A percentile compares a stretch with the other conserved stretches of the same genome.
Evolutionary conservation across 148 eudicot genomes (phyloP).

Genomic region (Vaccinium vitisidaea): DNA sequence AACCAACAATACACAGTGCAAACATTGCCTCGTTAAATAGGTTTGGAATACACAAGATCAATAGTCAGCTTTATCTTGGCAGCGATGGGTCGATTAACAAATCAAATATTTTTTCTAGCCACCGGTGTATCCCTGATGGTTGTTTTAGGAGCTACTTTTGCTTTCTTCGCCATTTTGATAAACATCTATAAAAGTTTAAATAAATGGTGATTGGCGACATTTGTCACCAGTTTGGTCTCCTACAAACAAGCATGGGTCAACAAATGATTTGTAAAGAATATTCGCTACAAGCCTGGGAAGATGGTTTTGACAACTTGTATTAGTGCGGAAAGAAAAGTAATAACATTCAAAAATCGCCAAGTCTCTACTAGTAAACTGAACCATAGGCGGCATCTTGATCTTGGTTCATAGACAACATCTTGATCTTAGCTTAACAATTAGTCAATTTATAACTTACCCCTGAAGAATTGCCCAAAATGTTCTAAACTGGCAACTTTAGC

Average conservation of each 20-base stretch:
- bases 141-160: neutral
- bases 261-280: neutral
- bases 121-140: neutral
- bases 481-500: slow-evolving; percentile 6
- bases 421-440: neutral
- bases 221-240: neutral
- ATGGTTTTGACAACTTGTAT: neutral
- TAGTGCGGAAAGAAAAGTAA: neutral
- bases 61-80: neutral
- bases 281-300: neutral
- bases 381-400: neutral
- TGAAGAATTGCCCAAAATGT: neutral
- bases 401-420: neutral
- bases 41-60: neutral
- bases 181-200: neutral
- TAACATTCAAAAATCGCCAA: neutral
- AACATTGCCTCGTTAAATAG: neutral
- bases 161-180: neutral
- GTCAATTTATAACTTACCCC: neutral
- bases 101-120: neutral
- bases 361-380: neutral
- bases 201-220: neutral
- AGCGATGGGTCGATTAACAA: neutral
- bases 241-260: neutral
- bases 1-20: neutral